phyloP scores from a whole-genome alignment of 2,329 filamentous ascomycete genomes.

The Didymella lethalis region DNA sequence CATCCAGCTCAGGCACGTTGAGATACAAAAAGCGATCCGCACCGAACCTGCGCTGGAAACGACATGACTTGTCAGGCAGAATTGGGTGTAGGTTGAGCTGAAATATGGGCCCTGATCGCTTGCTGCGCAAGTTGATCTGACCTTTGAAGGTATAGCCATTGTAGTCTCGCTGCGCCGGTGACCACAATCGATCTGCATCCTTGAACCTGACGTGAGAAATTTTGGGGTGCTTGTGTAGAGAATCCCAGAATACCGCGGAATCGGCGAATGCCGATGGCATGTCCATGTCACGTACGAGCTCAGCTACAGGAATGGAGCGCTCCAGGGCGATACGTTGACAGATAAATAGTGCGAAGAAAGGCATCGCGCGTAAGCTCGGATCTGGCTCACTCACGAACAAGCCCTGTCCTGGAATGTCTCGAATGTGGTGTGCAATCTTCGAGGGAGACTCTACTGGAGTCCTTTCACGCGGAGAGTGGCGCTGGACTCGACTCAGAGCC shows the following conservation, averaged over 20 bases:
- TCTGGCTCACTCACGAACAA: slow-evolving; percentile 39
- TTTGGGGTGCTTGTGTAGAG: slow-evolving; percentile 18
- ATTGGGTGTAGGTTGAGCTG: slow-evolving; percentile 37
- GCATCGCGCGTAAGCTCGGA: slow-evolving; percentile 20
- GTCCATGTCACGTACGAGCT: slow-evolving; percentile 28
- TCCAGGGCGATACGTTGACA: slow-evolving; percentile 39
- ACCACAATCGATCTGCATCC: slow-evolving; percentile 38
- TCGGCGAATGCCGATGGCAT: slow-evolving; percentile 13
- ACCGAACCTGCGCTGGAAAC: slow-evolving; percentile 49
- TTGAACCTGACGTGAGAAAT: slow-evolving; percentile 8
- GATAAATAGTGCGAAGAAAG: slow-evolving; percentile 48
- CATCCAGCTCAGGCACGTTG: slow-evolving; percentile 37
- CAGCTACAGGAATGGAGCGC: slow-evolving; percentile 18
- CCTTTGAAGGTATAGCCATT: slow-evolving; percentile 49
- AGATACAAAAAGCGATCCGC: slow-evolving; percentile 55
- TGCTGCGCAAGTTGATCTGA: slow-evolving; percentile 31
- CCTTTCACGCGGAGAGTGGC: not conserved
- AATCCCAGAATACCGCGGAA: slow-evolving; percentile 33
- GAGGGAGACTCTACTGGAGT: slow-evolving; percentile 23
- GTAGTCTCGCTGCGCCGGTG: slow-evolving; percentile 28
- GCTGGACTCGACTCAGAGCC: not conserved
- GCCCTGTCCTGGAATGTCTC: slow-evolving; percentile 36
- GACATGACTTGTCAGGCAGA: slow-evolving; percentile 43
- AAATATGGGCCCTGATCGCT: slow-evolving; percentile 32
- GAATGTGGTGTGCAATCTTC: slow-evolving; percentile 35